A percentile compares a stretch with the other conserved stretches of the same genome.
These are phyloP conservation scores for Fimicolochytrium jonesii DNA, from an alignment of 192 early-diverging fungal species.

Conservation along the genomic window DNA sequence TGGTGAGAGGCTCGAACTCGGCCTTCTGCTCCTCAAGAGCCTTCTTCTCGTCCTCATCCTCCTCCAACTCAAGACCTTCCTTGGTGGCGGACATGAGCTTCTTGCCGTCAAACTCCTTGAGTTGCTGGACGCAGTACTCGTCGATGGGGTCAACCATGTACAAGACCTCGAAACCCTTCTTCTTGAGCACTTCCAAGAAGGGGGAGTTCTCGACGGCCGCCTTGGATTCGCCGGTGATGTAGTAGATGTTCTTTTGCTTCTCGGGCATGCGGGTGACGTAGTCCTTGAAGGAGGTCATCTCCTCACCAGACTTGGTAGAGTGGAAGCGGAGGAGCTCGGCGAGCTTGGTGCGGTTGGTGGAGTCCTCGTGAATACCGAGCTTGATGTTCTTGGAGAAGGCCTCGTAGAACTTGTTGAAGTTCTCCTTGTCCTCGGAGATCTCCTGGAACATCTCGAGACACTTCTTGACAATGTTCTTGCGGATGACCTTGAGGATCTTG, in stretches of 20 bases:
- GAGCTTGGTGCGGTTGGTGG: slow-evolving; percentile 94
- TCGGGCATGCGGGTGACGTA: slow-evolving; percentile 99
- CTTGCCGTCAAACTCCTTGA: slow-evolving; percentile 99
- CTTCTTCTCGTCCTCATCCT: slow-evolving; percentile 98
- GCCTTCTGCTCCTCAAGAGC: slow-evolving; percentile 89
- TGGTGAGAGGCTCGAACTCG: slow-evolving; percentile 87
- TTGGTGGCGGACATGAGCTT: slow-evolving; percentile 97
- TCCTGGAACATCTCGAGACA: slow-evolving; percentile 96
- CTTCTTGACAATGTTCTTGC: slow-evolving; percentile 99
- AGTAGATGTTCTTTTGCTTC: slow-evolving; percentile 99
- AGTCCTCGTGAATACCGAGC: slow-evolving; percentile 98
- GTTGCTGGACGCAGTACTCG: slow-evolving; percentile 97
- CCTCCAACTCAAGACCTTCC: slow-evolving; percentile 98
- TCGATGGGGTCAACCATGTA: slow-evolving; percentile 99
- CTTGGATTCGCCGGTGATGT: slow-evolving; percentile 93
- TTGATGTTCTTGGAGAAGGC: slow-evolving; percentile 99
- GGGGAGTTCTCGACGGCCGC: slow-evolving; percentile 94
- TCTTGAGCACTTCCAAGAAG: slow-evolving; percentile 98
- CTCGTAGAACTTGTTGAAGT: slow-evolving; percentile 99
- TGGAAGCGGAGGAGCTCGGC: slow-evolving; percentile 95
- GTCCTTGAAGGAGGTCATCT: slow-evolving; percentile 98
- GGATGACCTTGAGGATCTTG: slow-evolving; percentile 99
- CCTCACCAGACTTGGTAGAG: slow-evolving; percentile 98
- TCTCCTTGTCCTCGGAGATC: slow-evolving; percentile 98
- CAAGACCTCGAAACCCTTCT: slow-evolving; percentile 98